Evolutionary conservation across 176 grass and related monocot species (phyloP).

Genomic region (Carex parvula): DNA sequence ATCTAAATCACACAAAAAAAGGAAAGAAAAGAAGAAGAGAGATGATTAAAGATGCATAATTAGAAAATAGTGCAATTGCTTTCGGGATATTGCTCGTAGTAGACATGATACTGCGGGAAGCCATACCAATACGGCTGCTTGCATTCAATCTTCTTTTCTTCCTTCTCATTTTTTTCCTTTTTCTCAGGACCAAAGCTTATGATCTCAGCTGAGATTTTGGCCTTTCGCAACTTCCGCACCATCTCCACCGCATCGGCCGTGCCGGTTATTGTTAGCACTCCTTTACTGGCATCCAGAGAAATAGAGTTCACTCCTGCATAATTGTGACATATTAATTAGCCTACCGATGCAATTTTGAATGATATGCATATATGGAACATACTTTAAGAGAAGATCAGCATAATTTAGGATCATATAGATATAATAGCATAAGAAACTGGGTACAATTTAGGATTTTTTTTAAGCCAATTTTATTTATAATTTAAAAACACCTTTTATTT

Average conservation of each 20-base stretch:
- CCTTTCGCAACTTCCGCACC: constrained; percentile 42
- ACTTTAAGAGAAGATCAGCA: too few species aligned
- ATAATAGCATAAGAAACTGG: background rate
- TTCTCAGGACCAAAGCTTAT: constrained; percentile 56
- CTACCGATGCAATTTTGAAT: background rate
- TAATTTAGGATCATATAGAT: too few species aligned
- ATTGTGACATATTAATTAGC: background rate
- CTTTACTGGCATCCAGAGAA: constrained; percentile 43
- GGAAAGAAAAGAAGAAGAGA: too few species aligned
- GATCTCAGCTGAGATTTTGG: constrained; percentile 19
- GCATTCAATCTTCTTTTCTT: constrained; percentile 22
- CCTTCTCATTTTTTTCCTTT: constrained; percentile 37
- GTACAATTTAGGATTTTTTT: background rate
- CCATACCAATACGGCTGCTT: too few species aligned
- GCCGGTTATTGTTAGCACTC: constrained; percentile 53
- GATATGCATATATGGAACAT: background rate
- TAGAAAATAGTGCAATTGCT: too few species aligned
- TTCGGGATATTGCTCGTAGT: too few species aligned
- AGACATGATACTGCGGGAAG: too few species aligned
- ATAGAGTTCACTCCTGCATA: constrained; percentile 55
- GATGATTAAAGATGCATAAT: too few species aligned
- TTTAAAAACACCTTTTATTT: background rate
- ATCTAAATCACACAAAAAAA: too few species aligned
- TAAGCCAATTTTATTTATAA: background rate
- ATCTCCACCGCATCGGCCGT: constrained; percentile 47